phyloP scores from a whole-genome alignment of 352 stramenopile species.

The Globisporangium yorkense region DNA sequence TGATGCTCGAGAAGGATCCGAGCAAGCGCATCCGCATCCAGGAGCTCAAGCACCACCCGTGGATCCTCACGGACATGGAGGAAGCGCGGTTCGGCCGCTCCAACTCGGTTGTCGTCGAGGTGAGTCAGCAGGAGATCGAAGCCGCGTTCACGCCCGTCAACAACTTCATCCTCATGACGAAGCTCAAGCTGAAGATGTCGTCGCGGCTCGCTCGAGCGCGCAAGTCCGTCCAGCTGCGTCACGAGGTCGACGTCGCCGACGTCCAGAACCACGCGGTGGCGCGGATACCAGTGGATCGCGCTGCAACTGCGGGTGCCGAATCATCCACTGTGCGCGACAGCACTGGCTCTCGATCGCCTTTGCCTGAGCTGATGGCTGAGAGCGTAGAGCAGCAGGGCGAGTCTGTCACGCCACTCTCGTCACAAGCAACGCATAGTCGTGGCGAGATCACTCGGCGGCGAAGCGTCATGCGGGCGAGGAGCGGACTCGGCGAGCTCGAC shows the following conservation, averaged over 20 bases:
- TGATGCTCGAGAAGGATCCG: conserved; percentile 60
- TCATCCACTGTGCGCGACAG: background rate
- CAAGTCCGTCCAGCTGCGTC: conserved; percentile 18
- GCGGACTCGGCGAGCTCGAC: conserved; percentile 1
- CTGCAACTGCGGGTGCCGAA: too few relatives aligned
- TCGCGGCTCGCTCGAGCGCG: conserved; percentile 34
- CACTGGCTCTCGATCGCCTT: background rate
- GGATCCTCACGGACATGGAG: conserved; percentile 20
- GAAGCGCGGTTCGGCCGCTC: background rate
- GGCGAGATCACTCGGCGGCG: background rate
- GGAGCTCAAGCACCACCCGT: conserved; percentile 48
- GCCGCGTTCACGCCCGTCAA: conserved; percentile 73
- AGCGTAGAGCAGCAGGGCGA: background rate
- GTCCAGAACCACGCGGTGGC: too few relatives aligned
- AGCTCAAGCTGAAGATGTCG: conserved; percentile 74
- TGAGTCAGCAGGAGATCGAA: conserved; percentile 64
- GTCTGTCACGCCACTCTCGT: background rate
- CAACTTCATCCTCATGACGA: conserved; percentile 76
- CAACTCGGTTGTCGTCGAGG: conserved; percentile 20
- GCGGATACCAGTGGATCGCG: too few relatives aligned
- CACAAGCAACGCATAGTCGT: background rate
- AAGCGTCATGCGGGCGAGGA: conserved; percentile 1
- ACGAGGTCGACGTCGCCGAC: background rate
- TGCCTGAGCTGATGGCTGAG: background rate
- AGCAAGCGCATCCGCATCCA: conserved; percentile 40